These are phyloP conservation scores for Fusarium albidum DNA, from an alignment of 2,329 filamentous ascomycete genomes.

Conservation along the genomic window DNA sequence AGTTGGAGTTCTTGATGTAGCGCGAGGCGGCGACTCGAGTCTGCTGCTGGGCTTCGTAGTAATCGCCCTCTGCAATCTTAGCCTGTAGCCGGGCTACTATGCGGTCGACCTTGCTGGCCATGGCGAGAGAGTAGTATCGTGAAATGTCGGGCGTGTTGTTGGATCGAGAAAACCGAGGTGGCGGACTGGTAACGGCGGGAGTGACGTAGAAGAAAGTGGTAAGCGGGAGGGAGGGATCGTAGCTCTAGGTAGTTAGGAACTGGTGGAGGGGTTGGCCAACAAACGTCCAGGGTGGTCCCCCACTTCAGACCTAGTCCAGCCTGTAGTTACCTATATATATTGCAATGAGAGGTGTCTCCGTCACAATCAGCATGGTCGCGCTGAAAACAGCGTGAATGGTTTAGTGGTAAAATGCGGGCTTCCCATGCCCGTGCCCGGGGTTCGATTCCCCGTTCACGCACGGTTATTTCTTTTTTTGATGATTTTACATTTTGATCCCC, in stretches of 20 bases:
- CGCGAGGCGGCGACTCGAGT: slow-evolving; percentile 93
- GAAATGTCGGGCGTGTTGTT: neutral
- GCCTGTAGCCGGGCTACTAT: slow-evolving; percentile 76
- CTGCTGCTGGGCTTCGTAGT: slow-evolving; percentile 98
- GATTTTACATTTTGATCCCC: neutral
- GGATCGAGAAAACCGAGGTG: neutral
- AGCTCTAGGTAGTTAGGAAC: slow-evolving; percentile 14
- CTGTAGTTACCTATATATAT: neutral
- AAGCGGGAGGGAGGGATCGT: slow-evolving; percentile 10
- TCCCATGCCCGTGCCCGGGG: slow-evolving; percentile 49
- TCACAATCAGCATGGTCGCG: neutral
- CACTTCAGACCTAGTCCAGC: too few relatives aligned
- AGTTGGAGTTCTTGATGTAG: slow-evolving; percentile 89
- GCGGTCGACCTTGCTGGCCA: slow-evolving; percentile 52
- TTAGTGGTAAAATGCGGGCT: slow-evolving; percentile 51
- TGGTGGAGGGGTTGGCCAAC: slow-evolving; percentile 31
- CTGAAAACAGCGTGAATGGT: slow-evolving; percentile 43
- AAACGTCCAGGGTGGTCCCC: neutral
- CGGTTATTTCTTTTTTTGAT: slow-evolving; percentile 3
- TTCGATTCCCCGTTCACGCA: slow-evolving; percentile 49
- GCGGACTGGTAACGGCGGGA: neutral
- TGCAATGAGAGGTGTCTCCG: neutral
- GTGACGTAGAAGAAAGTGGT: slow-evolving; percentile 31
- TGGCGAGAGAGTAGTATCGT: too few relatives aligned
- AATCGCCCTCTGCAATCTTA: slow-evolving; percentile 90